Evolutionary conservation across 2,329 filamentous ascomycete genomes (phyloP), one percentile per base, ranked within the genome.

Genomic region (Xylaria digitata): DNA sequence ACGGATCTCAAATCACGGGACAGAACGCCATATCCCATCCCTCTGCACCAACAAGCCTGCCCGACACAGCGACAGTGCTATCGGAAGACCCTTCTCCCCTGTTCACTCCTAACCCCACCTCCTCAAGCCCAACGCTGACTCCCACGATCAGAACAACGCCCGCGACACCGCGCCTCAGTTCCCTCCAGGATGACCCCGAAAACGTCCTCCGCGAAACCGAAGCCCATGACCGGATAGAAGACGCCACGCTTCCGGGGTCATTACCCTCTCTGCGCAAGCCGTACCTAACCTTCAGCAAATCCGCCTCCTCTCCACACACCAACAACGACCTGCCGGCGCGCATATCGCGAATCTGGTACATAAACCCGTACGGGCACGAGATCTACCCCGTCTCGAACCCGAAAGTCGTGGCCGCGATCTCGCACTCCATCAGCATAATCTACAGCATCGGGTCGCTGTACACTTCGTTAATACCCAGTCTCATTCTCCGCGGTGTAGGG

Each of bases 291-390:
- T 96, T 97, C 77, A 91, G 87, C 75, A 98, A 98, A 80, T 45
- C 49, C 17, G 15, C 61, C 4, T 48, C 37, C 1, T 30, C 59
- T 19, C 55, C 60, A 7, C 5, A 15, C 8, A 23, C 42, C 43
- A 57, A 92, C 67, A 57, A 92, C 67, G 92, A 95, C 61, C 83
- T 98, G 1, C 87, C 92, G 0, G 86, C 91, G 0, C 86, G 92
- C 32, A 97, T 98, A 72, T 84, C 90, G 61, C 83, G 94, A 2
- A 85, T 98, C 37, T 98, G 94, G 93, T 98, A 98, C 82, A 98
- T 98, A 81, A 98, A 97, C 75, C 95, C 95, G 0, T 98, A 97
- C 78, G 95, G 95, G n/a, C 93, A 97, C 77, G 94, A 97, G 79
- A 97, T 98, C 72, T 88, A 90, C 19, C 92, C 94, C 0, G 86